Percentiles rank a stretch among this genome's conserved stretches.
These are phyloP conservation scores for Agaricales sp. DNA, from an alignment of 1,284 basidiomycete genomes.

Conservation along the genomic window DNA sequence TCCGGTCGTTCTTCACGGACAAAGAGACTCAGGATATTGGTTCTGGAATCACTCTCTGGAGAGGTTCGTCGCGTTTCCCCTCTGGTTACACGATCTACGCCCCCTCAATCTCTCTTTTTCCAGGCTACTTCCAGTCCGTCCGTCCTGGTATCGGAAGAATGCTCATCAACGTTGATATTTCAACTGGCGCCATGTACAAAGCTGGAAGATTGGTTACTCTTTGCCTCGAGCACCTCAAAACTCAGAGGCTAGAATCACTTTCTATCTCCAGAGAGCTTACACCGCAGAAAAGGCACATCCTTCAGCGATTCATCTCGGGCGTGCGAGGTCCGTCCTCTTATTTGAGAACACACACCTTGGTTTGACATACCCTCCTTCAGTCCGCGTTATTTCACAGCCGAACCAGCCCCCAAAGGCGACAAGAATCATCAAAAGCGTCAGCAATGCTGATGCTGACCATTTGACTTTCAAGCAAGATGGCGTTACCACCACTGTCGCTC, in stretches of 20 bases:
- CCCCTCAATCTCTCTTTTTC: not conserved
- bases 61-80: conserved; percentile 20
- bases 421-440: not conserved
- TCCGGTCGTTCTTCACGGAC: conserved; percentile 50
- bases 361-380: not conserved
- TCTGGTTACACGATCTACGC: not conserved
- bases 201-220: conserved; percentile 26
- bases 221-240: conserved; percentile 33
- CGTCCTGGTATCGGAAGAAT: conserved; percentile 42
- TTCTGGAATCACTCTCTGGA: conserved; percentile 39
- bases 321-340: not conserved
- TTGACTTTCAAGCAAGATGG: conserved; percentile 29
- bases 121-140: conserved; percentile 46
- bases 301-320: not conserved
- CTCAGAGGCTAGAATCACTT: conserved; percentile 13
- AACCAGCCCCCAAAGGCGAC: not conserved
- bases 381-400: not conserved
- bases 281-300: not conserved
- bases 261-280: conserved; percentile 9
- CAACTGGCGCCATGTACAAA: conserved; percentile 52
- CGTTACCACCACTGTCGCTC: conserved; percentile 30
- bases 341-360: no score
- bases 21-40: conserved; percentile 41
- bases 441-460: conserved; percentile 23
- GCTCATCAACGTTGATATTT: conserved; percentile 54